Conservation (phyloP, 2,329 filamentous ascomycete genomes). For the Alternaria triticina region DNA sequence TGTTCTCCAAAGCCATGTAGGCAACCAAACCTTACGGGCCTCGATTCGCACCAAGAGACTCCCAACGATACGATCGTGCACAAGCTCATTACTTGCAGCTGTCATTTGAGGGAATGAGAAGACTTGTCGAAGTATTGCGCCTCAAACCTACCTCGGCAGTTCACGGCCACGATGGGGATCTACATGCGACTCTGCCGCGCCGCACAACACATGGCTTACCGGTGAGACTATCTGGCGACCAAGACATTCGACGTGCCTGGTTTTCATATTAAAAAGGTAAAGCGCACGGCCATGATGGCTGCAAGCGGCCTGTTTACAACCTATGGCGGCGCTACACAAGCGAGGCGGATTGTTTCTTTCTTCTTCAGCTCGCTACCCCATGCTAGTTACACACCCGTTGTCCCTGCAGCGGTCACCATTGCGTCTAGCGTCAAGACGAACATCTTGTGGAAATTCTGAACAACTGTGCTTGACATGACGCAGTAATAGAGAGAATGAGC, state of each 20-base stretch:
- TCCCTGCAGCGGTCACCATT: background rate
- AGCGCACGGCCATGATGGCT: background rate
- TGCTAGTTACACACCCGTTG: background rate
- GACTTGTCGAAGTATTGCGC: background rate
- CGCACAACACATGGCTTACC: background rate
- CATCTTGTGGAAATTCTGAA: background rate
- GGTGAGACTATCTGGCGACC: conserved; percentile 3
- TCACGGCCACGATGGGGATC: background rate
- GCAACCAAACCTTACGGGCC: background rate
- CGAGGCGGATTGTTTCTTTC: background rate
- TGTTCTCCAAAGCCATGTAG: background rate
- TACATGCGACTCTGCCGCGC: background rate
- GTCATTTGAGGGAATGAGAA: background rate
- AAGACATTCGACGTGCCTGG: conserved; percentile 3
- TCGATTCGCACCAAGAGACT: background rate
- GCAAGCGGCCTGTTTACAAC: background rate
- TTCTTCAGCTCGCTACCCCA: conserved; percentile 13
- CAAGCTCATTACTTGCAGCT: background rate
- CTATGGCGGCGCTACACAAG: conserved; percentile 3
- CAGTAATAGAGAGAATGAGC: background rate
- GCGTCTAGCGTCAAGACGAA: background rate
- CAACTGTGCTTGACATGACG: background rate
- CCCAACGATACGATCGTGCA: background rate
- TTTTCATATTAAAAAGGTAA: conserved; percentile 3
- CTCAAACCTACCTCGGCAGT: background rate